phyloP scores from a whole-genome alignment of 257 asterid species.

The Knoxia roxburghii region DNA sequence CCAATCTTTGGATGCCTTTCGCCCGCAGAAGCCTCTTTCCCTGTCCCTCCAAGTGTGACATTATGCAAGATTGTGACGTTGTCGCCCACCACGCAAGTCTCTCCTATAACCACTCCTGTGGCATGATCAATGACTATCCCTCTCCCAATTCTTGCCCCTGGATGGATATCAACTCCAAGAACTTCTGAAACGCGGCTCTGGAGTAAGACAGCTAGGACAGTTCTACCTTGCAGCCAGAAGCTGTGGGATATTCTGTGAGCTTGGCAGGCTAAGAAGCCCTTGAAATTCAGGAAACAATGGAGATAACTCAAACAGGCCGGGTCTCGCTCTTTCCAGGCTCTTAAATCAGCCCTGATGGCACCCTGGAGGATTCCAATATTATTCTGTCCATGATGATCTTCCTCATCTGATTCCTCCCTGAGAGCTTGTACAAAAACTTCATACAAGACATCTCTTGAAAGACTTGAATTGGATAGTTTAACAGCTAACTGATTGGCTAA shows the following conservation, averaged over 20 bases:
- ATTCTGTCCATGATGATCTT: background rate
- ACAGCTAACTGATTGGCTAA: slow-evolving; percentile 11
- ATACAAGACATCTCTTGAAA: slow-evolving; percentile 6
- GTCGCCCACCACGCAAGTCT: slow-evolving; percentile 23
- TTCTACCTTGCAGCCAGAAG: slow-evolving; percentile 19
- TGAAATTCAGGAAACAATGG: slow-evolving; percentile 19
- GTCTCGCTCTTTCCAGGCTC: slow-evolving; percentile 20
- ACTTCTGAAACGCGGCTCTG: slow-evolving; percentile 24
- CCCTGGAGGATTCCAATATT: background rate
- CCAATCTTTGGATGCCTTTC: slow-evolving; percentile 26
- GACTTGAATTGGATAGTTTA: slow-evolving; percentile 14
- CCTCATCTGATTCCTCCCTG: slow-evolving; percentile 2
- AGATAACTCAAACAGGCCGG: slow-evolving; percentile 18
- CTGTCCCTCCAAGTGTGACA: slow-evolving; percentile 25
- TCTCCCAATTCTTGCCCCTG: slow-evolving; percentile 18
- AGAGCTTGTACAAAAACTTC: slow-evolving; percentile 10
- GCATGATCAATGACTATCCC: slow-evolving; percentile 27
- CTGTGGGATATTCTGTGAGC: slow-evolving; percentile 19
- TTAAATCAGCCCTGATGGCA: slow-evolving; percentile 12
- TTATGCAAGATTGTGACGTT: slow-evolving; percentile 17
- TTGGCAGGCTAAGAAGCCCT: slow-evolving; percentile 22
- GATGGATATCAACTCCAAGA: slow-evolving; percentile 25
- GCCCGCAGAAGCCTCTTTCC: slow-evolving; percentile 12
- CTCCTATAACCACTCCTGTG: slow-evolving; percentile 21
- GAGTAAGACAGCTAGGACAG: slow-evolving; percentile 9